Base-by-base conservation (phyloP, 2,329 filamentous ascomycete species). In the Aspergillus melleus region DNA sequence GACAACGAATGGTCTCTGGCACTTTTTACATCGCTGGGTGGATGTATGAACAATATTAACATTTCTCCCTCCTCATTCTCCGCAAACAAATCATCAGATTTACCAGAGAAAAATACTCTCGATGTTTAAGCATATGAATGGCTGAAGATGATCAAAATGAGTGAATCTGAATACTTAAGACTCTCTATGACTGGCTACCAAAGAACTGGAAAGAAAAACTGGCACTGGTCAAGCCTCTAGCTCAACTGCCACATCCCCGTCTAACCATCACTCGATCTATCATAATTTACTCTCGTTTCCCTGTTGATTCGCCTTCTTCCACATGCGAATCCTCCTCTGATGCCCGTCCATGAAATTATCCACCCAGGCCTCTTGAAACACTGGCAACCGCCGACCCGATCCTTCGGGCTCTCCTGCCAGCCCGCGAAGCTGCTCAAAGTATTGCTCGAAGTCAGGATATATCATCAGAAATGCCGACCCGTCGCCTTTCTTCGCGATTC, bases 401-500 rank as follows among this genome's bases (percentile, higher is more conserved):
- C 72, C 72, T 0, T 74, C 76, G 5, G 80, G 79, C 6, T 80
- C 73, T 0, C 80, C 79, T 0, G 80, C 79, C 26, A 82, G 68
- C 4, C 60, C 58, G 0, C 78, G 70, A 14, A 82, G 65, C 2
- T 75, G 76, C 69, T 89, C 85, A 64, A 90, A 89, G 66, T 89
- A 89, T 14, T 84, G 81, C 62, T 87, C 83, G 67, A 89, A 89
- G 30, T 88, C 81, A 0, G 87, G 87, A 60, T 81, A 83, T 10
- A 89, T 72, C 2, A 85, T 75, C 0, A 81, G 79, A 63, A 89
- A 89, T 2, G 76, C 78, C 0, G 80, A 73, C 0, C 86, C 84
- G 61, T 89, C 86, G 0, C 86, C 86, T 49, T 79, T 82, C 8
- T 70, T 67, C 20, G 73, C 73, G 11, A 89, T 81, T 0, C 86